phyloP scores from a whole-genome alignment of 352 stramenopile species.

The Phytophthora chlamydospora region DNA sequence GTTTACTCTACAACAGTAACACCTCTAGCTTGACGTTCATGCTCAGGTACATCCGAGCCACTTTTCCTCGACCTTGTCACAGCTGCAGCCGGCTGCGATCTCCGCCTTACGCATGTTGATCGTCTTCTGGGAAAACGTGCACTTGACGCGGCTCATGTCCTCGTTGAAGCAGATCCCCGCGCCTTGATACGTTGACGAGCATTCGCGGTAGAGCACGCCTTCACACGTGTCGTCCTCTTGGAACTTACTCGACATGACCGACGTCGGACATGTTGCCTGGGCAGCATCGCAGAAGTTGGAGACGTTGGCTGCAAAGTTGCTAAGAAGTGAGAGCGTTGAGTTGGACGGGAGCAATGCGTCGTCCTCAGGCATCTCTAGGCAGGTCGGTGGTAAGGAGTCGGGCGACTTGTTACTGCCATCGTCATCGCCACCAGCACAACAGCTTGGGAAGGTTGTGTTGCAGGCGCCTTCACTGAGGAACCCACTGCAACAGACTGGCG shows the following conservation, averaged over 20 bases:
- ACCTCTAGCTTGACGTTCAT: not conserved
- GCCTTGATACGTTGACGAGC: slow-evolving; percentile 11
- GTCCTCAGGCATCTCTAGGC: slow-evolving; percentile 19
- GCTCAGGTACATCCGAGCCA: slow-evolving; percentile 38
- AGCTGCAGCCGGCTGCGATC: slow-evolving; percentile 24
- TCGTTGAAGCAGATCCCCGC: slow-evolving; percentile 9
- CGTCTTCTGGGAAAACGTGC: slow-evolving; percentile 16
- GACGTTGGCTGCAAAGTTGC: slow-evolving; percentile 11
- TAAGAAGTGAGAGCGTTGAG: slow-evolving; percentile 13
- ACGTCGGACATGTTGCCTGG: slow-evolving; percentile 20
- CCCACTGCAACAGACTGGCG: slow-evolving; percentile 33
- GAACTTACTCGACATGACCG: not conserved
- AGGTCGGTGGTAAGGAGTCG: slow-evolving; percentile 12
- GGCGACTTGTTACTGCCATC: not conserved
- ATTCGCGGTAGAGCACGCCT: slow-evolving; percentile 34
- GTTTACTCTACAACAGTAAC: too few relatives aligned
- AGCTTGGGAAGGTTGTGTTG: slow-evolving; percentile 39
- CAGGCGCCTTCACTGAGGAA: slow-evolving; percentile 30
- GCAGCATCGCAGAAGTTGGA: slow-evolving; percentile 34
- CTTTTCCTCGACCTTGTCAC: slow-evolving; percentile 28
- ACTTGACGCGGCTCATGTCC: slow-evolving; percentile 30
- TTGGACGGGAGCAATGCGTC: slow-evolving; percentile 9
- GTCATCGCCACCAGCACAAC: slow-evolving; percentile 5
- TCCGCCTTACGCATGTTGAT: slow-evolving; percentile 39
- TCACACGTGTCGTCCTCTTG: slow-evolving; percentile 16